These are phyloP conservation scores for Luzula sylvatica DNA, from an alignment of 176 grass and related monocot species.

Conservation along the genomic window DNA sequence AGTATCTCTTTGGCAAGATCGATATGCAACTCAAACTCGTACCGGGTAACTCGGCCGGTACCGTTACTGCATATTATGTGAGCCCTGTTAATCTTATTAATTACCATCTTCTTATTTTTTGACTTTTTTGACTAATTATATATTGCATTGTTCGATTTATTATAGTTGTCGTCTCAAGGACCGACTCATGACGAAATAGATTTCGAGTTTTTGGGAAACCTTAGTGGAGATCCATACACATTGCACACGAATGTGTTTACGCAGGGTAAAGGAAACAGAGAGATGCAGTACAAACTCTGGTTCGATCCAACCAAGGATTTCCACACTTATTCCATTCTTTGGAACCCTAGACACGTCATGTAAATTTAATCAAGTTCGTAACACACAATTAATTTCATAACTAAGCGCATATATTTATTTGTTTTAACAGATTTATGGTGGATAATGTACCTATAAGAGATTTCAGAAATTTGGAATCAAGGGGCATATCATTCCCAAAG, in stretches of 20 bases:
- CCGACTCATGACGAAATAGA: constrained; percentile 73
- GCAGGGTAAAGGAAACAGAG: constrained; percentile 51
- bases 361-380: neutral
- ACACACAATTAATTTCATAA: neutral
- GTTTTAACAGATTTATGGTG: constrained; percentile 61
- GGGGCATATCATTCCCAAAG: constrained; percentile 64
- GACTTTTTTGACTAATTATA: neutral
- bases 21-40: constrained; percentile 87
- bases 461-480: constrained; percentile 51
- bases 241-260: constrained; percentile 88
- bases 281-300: constrained; percentile 81
- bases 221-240: constrained; percentile 58
- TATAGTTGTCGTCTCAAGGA: constrained; percentile 61
- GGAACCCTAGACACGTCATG: constrained; percentile 88
- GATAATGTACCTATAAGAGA: constrained; percentile 65
- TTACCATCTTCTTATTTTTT: no score
- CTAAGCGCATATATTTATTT: neutral
- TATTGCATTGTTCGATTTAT: neutral
- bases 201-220: constrained; percentile 80
- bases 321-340: constrained; percentile 86
- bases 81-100: neutral
- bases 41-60: constrained; percentile 69
- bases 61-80: constrained; percentile 80
- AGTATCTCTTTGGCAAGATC: constrained; percentile 87
- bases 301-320: constrained; percentile 78